Conservation (phyloP, 208 protist genomes). For the Herpetomonas samuelpessoai region DNA sequence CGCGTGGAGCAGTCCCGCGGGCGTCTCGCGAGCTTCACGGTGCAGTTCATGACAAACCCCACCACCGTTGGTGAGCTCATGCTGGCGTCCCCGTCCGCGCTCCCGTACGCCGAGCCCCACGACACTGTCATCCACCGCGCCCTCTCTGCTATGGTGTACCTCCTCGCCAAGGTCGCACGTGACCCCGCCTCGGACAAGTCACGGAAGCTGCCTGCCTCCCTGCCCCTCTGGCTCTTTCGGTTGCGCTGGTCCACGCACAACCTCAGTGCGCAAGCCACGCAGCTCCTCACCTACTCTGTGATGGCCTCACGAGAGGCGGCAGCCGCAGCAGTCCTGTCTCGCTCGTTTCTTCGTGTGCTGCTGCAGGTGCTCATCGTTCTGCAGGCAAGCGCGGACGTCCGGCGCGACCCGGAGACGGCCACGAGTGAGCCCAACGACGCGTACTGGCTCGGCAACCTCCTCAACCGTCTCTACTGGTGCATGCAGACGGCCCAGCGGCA, state of each 20-base stretch:
- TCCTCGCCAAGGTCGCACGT: not conserved
- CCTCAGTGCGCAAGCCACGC: not conserved
- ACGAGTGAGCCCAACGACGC: not conserved
- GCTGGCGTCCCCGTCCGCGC: slow-evolving; percentile 13
- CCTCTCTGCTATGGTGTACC: slow-evolving; percentile 42
- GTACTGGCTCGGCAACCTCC: slow-evolving; percentile 5
- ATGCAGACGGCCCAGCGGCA: slow-evolving; percentile 1
- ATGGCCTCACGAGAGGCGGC: not conserved
- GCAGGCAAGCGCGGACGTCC: not conserved
- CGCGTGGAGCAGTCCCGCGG: slow-evolving; percentile 19
- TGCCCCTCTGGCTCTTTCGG: not conserved
- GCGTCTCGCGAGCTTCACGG: slow-evolving; percentile 18
- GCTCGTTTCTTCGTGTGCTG: slow-evolving; percentile 5
- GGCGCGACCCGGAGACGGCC: slow-evolving; percentile 2
- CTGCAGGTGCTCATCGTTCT: not conserved
- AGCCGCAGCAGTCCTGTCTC: not conserved
- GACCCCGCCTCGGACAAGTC: not conserved
- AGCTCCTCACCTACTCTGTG: not conserved
- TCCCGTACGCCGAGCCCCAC: slow-evolving; percentile 25
- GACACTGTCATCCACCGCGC: slow-evolving; percentile 60
- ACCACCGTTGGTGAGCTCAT: slow-evolving; percentile 42
- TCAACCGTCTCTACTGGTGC: not conserved
- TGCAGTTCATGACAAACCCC: slow-evolving; percentile 72
- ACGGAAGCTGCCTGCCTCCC: not conserved
- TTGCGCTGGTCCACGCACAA: not conserved